Conservation (phyloP, 2,329 filamentous ascomycete genomes). For the Raffaelea ambrosiae region DNA sequence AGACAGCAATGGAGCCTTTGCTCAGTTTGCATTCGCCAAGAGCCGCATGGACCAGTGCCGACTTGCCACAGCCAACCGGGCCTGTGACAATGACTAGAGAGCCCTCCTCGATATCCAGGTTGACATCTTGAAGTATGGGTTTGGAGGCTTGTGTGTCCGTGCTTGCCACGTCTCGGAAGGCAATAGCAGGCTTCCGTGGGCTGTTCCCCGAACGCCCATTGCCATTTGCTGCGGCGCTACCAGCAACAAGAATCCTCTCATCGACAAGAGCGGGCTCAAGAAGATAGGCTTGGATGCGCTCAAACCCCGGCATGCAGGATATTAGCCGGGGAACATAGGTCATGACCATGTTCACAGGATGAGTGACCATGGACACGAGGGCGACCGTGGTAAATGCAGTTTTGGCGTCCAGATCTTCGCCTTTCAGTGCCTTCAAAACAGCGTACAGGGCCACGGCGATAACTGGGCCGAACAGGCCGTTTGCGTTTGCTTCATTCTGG, state of each 20-base stretch:
- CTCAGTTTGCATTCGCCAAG: conserved; percentile 18
- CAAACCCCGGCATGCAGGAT: conserved; percentile 23
- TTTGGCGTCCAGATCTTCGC: conserved; percentile 20
- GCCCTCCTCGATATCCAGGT: conserved; percentile 14
- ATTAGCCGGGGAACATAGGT: conserved; percentile 26
- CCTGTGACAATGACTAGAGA: conserved; percentile 19
- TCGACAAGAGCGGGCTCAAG: not conserved
- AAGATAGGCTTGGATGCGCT: conserved; percentile 28
- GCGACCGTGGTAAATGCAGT: conserved; percentile 32
- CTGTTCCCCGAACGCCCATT: not conserved
- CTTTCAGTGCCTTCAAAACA: conserved; percentile 15
- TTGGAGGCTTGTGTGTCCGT: not conserved
- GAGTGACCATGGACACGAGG: conserved; percentile 28
- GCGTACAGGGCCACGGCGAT: conserved; percentile 28
- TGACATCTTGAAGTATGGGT: conserved; percentile 16
- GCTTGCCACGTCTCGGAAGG: conserved; percentile 9
- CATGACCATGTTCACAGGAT: conserved; percentile 36
- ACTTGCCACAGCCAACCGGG: conserved; percentile 21
- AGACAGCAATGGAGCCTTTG: conserved; percentile 1
- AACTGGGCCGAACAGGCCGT: conserved; percentile 31
- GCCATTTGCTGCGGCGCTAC: not conserved
- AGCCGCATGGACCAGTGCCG: conserved; percentile 18
- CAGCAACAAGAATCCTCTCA: not conserved
- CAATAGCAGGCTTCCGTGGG: not conserved
- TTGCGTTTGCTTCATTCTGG: conserved; percentile 25